Conservation (phyloP, 2,329 filamentous ascomycete genomes). For the Colletotrichum gloeosporioides region DNA sequence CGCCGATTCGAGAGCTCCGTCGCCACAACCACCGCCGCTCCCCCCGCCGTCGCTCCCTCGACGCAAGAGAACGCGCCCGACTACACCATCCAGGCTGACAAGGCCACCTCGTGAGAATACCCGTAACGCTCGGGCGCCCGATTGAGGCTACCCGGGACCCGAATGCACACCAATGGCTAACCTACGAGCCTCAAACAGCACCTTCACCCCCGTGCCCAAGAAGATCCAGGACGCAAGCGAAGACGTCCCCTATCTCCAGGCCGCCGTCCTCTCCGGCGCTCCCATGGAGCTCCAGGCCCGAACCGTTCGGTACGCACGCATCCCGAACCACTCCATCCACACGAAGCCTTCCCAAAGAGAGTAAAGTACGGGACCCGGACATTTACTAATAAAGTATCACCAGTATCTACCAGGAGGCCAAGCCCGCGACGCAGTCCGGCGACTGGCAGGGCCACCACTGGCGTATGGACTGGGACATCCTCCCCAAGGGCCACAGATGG, state of each 20-base stretch:
- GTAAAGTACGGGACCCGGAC: background rate
- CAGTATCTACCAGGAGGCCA: constrained; percentile 90
- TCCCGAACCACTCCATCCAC: background rate
- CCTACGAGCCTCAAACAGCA: constrained; percentile 53
- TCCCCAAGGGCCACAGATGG: constrained; percentile 93
- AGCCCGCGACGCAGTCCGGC: constrained; percentile 96
- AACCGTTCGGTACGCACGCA: constrained; percentile 78
- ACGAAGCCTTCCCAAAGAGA: background rate
- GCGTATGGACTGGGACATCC: constrained; percentile 98
- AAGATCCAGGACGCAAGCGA: constrained; percentile 91
- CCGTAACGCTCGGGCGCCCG: background rate
- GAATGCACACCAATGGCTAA: constrained; percentile 5
- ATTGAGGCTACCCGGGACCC: background rate
- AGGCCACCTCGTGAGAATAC: constrained; percentile 81
- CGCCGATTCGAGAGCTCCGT: constrained; percentile 62
- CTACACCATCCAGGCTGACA: constrained; percentile 82
- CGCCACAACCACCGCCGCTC: constrained; percentile 40
- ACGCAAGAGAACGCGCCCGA: constrained; percentile 73
- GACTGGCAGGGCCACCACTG: constrained; percentile 84
- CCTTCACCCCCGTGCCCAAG: constrained; percentile 90
- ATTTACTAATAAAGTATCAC: background rate
- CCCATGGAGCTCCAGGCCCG: constrained; percentile 93
- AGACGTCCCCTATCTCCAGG: constrained; percentile 74
- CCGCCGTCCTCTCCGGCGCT: constrained; percentile 88
- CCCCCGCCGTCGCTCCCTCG: constrained; percentile 36